A percentile compares a stretch with the other conserved stretches of the same genome.
These are phyloP conservation scores for Coniferiporia sulphurascens DNA, from an alignment of 1,284 basidiomycete genomes.

Conservation along the genomic window DNA sequence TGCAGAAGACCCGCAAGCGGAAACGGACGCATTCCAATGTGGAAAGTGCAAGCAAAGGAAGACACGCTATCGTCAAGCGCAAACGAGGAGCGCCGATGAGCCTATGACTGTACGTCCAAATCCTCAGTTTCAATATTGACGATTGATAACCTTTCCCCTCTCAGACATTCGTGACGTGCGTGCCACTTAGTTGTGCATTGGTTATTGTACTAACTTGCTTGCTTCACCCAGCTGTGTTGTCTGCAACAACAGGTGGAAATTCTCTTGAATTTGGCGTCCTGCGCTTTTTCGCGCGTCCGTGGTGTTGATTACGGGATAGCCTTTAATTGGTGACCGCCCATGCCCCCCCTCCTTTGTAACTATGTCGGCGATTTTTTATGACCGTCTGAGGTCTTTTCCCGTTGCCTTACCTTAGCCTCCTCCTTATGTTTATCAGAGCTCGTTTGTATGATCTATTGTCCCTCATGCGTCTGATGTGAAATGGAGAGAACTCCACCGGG, in stretches of 20 bases:
- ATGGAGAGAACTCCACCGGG: not conserved
- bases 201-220: not conserved
- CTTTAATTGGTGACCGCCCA: too few relatives aligned
- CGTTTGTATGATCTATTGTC: not conserved
- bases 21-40: constrained; percentile 99
- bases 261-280: constrained; percentile 7
- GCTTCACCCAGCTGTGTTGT: constrained; percentile 10
- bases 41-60: constrained; percentile 85
- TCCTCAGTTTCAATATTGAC: constrained; percentile 21
- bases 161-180: constrained; percentile 60
- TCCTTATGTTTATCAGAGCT: not conserved
- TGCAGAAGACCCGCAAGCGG: constrained; percentile 86
- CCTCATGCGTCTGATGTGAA: not conserved
- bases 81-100: constrained; percentile 93
- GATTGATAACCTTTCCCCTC: constrained; percentile 26
- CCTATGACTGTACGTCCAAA: constrained; percentile 81
- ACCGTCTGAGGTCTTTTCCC: not conserved
- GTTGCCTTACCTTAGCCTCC: not conserved
- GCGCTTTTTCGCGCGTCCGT: not conserved
- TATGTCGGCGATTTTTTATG: not conserved
- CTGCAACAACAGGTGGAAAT: constrained; percentile 18
- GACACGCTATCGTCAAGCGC: constrained; percentile 91
- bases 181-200: constrained; percentile 19
- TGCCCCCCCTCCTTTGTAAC: not conserved
- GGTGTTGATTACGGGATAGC: not conserved